phyloP scores from a whole-genome alignment of 768 basidiomycete species.

The Kwoniella sp. region DNA sequence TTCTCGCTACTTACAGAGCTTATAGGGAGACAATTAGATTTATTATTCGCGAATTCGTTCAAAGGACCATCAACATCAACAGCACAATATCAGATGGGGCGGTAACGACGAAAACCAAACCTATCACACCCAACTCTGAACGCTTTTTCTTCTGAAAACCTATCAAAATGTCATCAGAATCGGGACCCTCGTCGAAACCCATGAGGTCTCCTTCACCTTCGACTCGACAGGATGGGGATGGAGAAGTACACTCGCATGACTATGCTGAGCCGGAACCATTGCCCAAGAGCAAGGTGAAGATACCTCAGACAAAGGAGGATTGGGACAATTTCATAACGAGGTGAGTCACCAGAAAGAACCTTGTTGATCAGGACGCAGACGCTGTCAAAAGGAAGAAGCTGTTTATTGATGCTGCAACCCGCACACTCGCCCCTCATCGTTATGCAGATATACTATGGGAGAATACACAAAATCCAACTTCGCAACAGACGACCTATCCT shows the following conservation, averaged over 20 bases:
- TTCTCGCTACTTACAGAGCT: too few species aligned
- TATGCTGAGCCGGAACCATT: conserved; percentile 8
- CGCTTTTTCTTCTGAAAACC: neutral
- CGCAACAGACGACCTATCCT: conserved; percentile 1
- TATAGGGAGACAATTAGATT: too few species aligned
- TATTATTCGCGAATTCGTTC: too few species aligned
- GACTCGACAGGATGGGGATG: neutral
- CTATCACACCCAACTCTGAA: neutral
- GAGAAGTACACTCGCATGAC: neutral
- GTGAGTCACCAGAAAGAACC: conserved; percentile 12
- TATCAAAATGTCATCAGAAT: neutral
- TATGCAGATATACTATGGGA: conserved; percentile 10
- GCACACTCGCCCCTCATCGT: neutral
- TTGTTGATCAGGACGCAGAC: neutral
- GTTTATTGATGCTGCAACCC: neutral
- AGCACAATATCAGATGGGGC: neutral
- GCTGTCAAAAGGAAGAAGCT: neutral
- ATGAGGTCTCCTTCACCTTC: neutral
- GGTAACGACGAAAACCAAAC: neutral
- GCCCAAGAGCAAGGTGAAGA: neutral
- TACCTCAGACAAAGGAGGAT: conserved; percentile 26
- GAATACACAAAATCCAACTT: conserved; percentile 20
- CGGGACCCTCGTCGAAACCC: neutral
- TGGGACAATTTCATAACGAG: conserved; percentile 29
- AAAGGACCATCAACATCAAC: neutral